Evolutionary conservation across 2,329 filamentous ascomycete species (phyloP).

Genomic region (Zasmidium citrigriseum): DNA sequence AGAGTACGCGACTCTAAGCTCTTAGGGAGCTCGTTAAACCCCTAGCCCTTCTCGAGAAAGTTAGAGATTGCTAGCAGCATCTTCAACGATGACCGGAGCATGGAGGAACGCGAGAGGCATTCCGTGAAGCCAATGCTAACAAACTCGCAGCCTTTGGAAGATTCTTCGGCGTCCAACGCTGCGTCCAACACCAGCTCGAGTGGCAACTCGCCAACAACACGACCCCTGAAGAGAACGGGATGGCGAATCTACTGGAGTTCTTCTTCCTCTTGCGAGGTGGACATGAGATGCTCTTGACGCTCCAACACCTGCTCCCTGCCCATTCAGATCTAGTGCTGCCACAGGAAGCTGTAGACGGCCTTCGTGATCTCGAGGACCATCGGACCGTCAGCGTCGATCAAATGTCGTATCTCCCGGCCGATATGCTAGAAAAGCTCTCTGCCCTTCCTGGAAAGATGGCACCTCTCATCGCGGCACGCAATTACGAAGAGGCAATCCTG

Average conservation of each 20-base stretch:
- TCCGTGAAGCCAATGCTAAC: no score
- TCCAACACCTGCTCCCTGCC: slow-evolving; percentile 1
- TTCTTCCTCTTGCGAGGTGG: slow-evolving; percentile 5
- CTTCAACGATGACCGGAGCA: no score
- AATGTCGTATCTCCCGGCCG: not conserved
- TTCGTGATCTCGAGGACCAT: not conserved
- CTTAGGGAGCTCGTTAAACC: no score
- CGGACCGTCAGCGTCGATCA: not conserved
- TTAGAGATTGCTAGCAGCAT: no score
- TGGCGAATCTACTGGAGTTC: slow-evolving; percentile 1
- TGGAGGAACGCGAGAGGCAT: no score
- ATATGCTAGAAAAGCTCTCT: not conserved
- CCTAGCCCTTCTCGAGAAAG: no score
- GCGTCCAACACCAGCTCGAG: slow-evolving; percentile 2
- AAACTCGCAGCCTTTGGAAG: not conserved
- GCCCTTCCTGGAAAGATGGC: not conserved
- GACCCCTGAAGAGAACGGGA: not conserved
- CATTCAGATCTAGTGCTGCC: not conserved
- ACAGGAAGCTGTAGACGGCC: not conserved
- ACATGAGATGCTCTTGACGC: slow-evolving; percentile 2
- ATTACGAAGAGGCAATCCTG: not conserved
- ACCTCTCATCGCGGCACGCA: not conserved
- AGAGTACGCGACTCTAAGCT: no score
- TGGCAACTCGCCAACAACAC: not conserved
- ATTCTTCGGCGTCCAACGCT: slow-evolving; percentile 3